Base-by-base conservation (phyloP, 352 stramenopile genomes). In the Thalassiosira exigua region DNA sequence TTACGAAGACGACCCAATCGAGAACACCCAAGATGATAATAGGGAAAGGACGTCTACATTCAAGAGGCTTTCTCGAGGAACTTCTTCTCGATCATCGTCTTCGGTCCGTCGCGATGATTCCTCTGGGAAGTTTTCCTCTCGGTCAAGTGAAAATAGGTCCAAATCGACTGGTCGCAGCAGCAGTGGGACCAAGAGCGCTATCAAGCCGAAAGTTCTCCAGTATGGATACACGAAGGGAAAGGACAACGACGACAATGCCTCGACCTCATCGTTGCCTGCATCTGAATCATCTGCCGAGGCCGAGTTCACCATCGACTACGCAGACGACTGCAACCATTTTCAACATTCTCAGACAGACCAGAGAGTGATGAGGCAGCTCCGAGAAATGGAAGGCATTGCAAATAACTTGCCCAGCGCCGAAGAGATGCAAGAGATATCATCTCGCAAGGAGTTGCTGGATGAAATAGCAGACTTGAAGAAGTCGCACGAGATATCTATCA, bases 41-140 rank as follows among this genome's bases (percentile, higher is more conserved):
- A 32, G 22, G 21, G 19, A 17, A 19, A 39, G 53, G 17, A 3
- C 59, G 12, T 72, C 69, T 5, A 52, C 32, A 32, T 60, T 81
- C 29, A 85, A 85, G 53, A 69, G 77, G 32, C 77, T 85, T 51
- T 85, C 77, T 42, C 75, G 68, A 7, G 67, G 62, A 33, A 59
- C 58, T 26, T 69, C 51, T 12, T 36, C 21, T 7, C n/a, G 5
- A 21, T 53, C 44, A 9, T 21, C 7, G 36, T 44, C 36, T 14
- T 69, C 41, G 30, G 32, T 39, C 19, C 0, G 5, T 17, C 53
- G 42, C 17, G n/a, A 50, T 41, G 21, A 73, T 51, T 66, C 61
- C 12, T 53, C 44, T 11, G 14, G 11, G 5, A 53, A 53, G 44
- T 53, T 53, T 19, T 53, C 44, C 4, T 4, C 44, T 22, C 7